These are phyloP conservation scores for Neurospora terricola DNA, from an alignment of 495 filamentous ascomycete species.

Conservation along the genomic window DNA sequence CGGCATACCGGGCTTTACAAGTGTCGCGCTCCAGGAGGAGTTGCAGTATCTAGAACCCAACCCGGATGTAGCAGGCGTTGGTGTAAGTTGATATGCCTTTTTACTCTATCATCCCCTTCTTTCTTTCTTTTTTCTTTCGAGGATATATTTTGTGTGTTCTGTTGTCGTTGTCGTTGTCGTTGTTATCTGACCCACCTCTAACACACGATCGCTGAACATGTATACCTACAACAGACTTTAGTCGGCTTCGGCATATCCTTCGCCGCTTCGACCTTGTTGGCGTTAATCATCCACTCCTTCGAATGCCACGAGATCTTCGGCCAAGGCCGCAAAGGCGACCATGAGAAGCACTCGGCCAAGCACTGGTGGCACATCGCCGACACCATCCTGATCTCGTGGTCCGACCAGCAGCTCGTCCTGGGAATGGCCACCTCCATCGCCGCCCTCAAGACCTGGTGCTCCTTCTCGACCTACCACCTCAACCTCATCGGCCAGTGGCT, in stretches of 20 bases:
- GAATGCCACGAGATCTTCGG: neutral
- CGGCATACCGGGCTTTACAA: neutral
- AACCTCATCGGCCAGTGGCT: slow-evolving; percentile 4
- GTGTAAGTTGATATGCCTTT: neutral
- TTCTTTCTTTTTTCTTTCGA: neutral
- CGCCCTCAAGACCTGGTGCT: neutral
- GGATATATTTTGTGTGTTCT: neutral
- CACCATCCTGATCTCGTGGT: slow-evolving; percentile 1
- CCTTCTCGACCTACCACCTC: slow-evolving; percentile 5
- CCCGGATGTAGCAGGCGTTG: neutral
- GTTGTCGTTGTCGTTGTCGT: neutral
- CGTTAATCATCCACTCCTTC: neutral
- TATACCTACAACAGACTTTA: neutral
- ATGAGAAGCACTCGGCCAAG: neutral
- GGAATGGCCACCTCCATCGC: slow-evolving; percentile 4
- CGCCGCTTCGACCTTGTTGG: neutral
- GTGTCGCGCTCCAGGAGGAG: neutral
- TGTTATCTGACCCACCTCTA: neutral
- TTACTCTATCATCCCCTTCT: neutral
- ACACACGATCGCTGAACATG: neutral
- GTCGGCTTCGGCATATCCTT: neutral
- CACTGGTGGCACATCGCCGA: neutral
- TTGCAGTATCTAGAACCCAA: neutral
- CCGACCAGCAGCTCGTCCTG: slow-evolving; percentile 2
- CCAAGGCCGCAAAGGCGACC: neutral